Evolutionary conservation across 2,329 filamentous ascomycete species (phyloP), one percentile per base, ranked within the genome.

Genomic region (Trichoderma cornu-damae): DNA sequence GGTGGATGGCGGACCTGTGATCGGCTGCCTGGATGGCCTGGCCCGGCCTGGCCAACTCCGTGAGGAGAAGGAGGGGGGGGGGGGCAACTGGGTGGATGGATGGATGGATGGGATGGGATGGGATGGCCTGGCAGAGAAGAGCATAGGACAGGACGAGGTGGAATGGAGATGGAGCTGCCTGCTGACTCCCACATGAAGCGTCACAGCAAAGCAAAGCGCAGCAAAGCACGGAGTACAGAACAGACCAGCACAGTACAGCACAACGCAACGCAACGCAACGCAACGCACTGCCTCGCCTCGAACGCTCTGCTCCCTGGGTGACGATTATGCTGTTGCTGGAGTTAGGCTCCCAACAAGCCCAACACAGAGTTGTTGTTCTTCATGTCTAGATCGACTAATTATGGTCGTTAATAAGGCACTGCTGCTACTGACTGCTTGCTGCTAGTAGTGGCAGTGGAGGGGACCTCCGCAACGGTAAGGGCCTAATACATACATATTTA

Each of bases 151-250:
- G 16, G 28, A 8, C 5, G 48, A 42, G 48, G 35, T 51, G 48
- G 48, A 38, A 52, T 52, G 49, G 49, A 43, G 49, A 54, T 46
- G 51, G 51, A 55, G 42, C 42, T 38, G 22, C 51, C 42, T 55
- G 51, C 49, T 52, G 51, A 50, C 34, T 50, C 48, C 22, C 11
- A 51, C 48, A 51, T 28, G 18, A 35, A 55, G 51, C 46, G 32
- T 42, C 42, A 47, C 51, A n/a, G n/a, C 51, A 20, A 28, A 44
- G 51, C 32, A 47, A 26, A 6, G 44, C 46, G 26, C 46, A 16
- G 18, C 46, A 53, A 28, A 35, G 20, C 20, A 43, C 32, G n/a
- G 42, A 54, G 51, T 24, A 44, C 51, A 43, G 20, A 16, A 42
- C 35, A 35, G 26, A 37, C 22, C 30, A 2, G 42, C 51, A 28